These are phyloP conservation scores for Cornus florida DNA, from an alignment of 148 eudicot species.

Conservation along the genomic window DNA sequence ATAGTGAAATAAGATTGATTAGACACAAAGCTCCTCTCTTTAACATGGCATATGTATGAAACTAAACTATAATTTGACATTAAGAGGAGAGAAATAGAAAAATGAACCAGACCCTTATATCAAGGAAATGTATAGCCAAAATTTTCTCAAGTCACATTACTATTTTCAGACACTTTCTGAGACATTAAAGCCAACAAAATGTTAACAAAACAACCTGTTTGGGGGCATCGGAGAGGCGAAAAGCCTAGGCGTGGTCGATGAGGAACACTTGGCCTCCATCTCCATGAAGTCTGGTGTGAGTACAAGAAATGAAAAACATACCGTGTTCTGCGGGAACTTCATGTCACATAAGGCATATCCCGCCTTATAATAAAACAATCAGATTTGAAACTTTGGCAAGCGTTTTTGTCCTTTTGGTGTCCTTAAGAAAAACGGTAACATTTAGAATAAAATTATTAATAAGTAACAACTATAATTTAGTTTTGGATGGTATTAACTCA, in stretches of 20 bases:
- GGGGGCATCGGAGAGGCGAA: constrained; percentile 82
- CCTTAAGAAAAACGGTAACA: too few species aligned
- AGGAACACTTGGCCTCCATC: constrained; percentile 62
- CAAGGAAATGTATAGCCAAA: too few species aligned
- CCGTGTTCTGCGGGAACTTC: too few species aligned
- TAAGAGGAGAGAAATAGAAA: not conserved
- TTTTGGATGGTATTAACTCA: too few species aligned
- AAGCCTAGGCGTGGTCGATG: constrained; percentile 95
- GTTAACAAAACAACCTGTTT: constrained; percentile 52
- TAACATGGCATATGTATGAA: not conserved
- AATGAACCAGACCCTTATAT: too few species aligned
- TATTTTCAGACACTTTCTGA: not conserved
- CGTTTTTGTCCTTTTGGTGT: too few species aligned
- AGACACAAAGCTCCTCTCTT: not conserved
- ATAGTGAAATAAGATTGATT: not conserved
- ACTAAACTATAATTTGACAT: not conserved
- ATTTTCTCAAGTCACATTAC: too few species aligned
- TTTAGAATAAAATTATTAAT: too few species aligned
- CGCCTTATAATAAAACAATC: too few species aligned
- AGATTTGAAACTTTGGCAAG: too few species aligned
- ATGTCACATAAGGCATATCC: too few species aligned
- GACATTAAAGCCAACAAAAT: not conserved
- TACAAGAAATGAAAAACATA: constrained; percentile 28
- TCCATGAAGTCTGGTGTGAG: constrained; percentile 37
- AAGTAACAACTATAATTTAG: too few species aligned